These are phyloP conservation scores for Xanthoparmelia taractica DNA, from an alignment of 495 filamentous ascomycete genomes.

Conservation along the genomic window DNA sequence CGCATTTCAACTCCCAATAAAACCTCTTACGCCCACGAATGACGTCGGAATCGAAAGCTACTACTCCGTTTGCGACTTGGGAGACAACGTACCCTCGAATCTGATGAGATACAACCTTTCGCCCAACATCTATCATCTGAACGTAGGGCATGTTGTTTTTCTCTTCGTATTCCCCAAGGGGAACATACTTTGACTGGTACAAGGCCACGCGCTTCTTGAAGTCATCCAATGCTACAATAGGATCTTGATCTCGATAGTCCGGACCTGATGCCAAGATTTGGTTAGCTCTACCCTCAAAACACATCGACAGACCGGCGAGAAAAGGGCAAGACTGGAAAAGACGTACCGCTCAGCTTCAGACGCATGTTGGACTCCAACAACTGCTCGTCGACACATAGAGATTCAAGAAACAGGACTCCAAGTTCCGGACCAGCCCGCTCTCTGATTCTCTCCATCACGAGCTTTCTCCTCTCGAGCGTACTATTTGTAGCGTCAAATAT, in stretches of 20 bases:
- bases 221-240: slow-evolving; percentile 69
- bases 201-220: slow-evolving; percentile 91
- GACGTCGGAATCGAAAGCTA: neutral
- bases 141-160: slow-evolving; percentile 83
- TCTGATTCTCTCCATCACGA: slow-evolving; percentile 75
- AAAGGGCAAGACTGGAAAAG: neutral
- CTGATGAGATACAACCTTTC: slow-evolving; percentile 84
- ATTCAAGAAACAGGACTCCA: slow-evolving; percentile 89
- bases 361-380: slow-evolving; percentile 96
- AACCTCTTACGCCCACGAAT: neutral
- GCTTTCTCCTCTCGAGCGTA: slow-evolving; percentile 74
- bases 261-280: slow-evolving; percentile 53
- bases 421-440: slow-evolving; percentile 75
- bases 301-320: neutral
- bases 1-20: neutral
- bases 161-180: slow-evolving; percentile 87
- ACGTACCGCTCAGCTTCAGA: slow-evolving; percentile 58
- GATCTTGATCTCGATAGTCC: slow-evolving; percentile 92
- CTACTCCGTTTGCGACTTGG: neutral
- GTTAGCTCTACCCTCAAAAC: neutral
- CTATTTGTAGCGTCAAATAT: slow-evolving; percentile 97
- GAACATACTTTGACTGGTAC: slow-evolving; percentile 88
- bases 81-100: slow-evolving; percentile 50
- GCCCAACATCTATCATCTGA: slow-evolving; percentile 94
- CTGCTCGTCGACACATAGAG: slow-evolving; percentile 74